Base-by-base conservation (phyloP, 2,329 filamentous ascomycete genomes). In the Torrubiellomyces zombiae region DNA sequence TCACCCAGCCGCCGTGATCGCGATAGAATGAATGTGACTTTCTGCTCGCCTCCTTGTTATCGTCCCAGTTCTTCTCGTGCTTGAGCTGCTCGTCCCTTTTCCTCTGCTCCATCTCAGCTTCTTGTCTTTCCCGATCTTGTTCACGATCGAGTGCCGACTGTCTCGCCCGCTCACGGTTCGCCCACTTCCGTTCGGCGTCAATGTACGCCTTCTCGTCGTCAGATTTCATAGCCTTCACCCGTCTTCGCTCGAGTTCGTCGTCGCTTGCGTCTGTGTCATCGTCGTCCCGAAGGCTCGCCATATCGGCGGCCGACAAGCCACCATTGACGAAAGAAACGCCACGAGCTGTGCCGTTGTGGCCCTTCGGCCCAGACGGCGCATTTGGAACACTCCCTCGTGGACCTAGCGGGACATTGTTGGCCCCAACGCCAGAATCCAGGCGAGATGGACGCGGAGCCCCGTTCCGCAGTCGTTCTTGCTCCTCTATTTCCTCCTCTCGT, bases 401-500 rank as follows among this genome's bases (percentile, higher is more conserved):
- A 0, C 50, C 50, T 5, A 50, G 29, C 1, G 50, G 50, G 9
- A 50, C 42, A 10, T 43, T 45, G 70, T 71, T 14, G 75, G 81
- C 14, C 76, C 83, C 22, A 4, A 61, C 55, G 1, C n/a, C n/a
- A n/a, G n/a, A n/a, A n/a, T n/a, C n/a, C n/a, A n/a, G n/a, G n/a
- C n/a, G n/a, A n/a, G 75, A 72, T 1, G 82, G 52, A 20, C 79
- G 66, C 2, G 59, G 49, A 9, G 40, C 60, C 9, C 69, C 68
- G 39, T 76, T 82, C 10, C 81, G 67, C 36, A 72, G 69, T 21
- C 83, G 67, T 48, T 95, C 85, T 47, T 75, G 64, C 28, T 80
- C 77, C 45, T 95, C 89, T 38, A 93, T 71, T 45, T 95, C 86
- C 46, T 98, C 89, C 49, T 98, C 89, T 21, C 76, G 65, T 42